These are phyloP conservation scores for Aureobasidium musti DNA, from an alignment of 2,329 filamentous ascomycete species.

Conservation along the genomic window DNA sequence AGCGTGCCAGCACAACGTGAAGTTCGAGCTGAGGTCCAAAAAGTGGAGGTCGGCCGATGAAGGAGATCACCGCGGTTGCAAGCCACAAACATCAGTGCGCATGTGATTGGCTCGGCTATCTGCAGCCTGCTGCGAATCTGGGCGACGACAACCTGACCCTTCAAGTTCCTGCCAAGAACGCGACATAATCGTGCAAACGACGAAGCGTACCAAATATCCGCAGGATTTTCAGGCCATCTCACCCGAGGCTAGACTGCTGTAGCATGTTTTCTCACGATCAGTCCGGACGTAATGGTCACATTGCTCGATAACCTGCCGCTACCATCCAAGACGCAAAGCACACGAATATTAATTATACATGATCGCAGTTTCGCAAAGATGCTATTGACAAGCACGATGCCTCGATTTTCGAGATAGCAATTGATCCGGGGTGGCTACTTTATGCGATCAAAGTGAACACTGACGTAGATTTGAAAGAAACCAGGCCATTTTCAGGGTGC, in stretches of 20 bases:
- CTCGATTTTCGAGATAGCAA: neutral
- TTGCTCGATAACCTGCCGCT: neutral
- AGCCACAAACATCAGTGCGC: conserved; percentile 27
- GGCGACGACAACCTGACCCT: conserved; percentile 28
- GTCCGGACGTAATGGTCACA: neutral
- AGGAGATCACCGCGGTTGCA: conserved; percentile 11
- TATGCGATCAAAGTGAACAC: neutral
- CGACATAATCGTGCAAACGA: conserved; percentile 24
- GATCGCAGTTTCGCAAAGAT: neutral
- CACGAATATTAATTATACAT: neutral
- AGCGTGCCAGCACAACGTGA: conserved; percentile 17
- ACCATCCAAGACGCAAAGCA: neutral
- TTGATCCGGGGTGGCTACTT: neutral
- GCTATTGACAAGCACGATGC: neutral
- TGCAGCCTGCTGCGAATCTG: conserved; percentile 21
- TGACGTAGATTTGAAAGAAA: neutral
- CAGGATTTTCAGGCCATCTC: neutral
- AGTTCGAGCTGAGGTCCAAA: conserved; percentile 26
- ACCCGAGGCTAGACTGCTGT: neutral
- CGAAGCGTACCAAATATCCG: neutral
- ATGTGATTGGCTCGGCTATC: conserved; percentile 28
- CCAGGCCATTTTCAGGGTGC: neutral
- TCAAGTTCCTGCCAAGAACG: conserved; percentile 9
- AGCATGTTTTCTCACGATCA: neutral
- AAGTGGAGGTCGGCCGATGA: conserved; percentile 20